Base-by-base conservation (phyloP, 371 early-diverging fungal species). In the Lichtheimia ornata region DNA sequence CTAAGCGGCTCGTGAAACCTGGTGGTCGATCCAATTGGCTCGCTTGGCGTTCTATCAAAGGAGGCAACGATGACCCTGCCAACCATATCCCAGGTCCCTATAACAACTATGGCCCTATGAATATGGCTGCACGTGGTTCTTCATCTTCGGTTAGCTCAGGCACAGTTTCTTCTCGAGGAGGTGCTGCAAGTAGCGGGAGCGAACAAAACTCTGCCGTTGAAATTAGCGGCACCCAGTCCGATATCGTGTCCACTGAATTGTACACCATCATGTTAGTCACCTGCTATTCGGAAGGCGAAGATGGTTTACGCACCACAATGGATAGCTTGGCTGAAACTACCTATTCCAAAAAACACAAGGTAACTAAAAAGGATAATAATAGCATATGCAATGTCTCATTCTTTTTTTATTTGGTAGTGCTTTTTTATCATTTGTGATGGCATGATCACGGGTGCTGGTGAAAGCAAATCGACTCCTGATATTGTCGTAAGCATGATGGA, bases 201-300 rank as follows among this genome's bases (percentile, higher is more conserved):
- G 71, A 67, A 41, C 66, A 64, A 35, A 63, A 59, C 40, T 64
- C 69, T 5, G 64, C 67, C 0, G 15, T 64, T 13, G 42, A 61
- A 22, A 44, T 66, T 11, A 62, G 63, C n/a, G 67, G 67, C 2
- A 57, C 63, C 3, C 72, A 45, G 0, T 54, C 71, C 13, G 74
- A 79, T 62, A 79, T 79, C 56, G 74, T 79, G 9, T 64, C 63
- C 1, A 74, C 76, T 24, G 80, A 83, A 60, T 59, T 81, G 9
- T 85, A 83, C 50, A 78, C 85, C 4, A 67, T 75, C 50, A 67
- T 89, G 69, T 70, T 89, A 27, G 91, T 86, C 24, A 89, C 92
- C 28, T 88, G 89, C 69, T 93, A 93, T 68, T 88, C 89, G 11
- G 94, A 93, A 68, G 87, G 91, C 63, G 86, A 87, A 70, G 88